Percentiles rank a stretch among this genome's conserved stretches.
Conservation (phyloP, 2,329 filamentous ascomycete species). For the Trichoderma lentiforme region DNA sequence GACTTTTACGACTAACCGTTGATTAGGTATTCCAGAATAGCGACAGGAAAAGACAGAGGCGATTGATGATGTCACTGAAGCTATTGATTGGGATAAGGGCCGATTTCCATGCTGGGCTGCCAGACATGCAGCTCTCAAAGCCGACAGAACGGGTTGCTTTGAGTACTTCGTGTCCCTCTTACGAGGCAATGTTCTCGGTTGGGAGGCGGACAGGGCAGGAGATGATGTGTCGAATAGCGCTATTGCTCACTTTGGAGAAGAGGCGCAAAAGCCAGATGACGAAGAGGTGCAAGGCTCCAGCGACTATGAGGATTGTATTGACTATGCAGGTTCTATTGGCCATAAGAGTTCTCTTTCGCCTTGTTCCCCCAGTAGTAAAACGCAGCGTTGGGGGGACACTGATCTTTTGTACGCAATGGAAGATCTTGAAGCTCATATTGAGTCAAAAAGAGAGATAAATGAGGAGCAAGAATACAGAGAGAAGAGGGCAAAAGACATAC, state of each 20-base stretch:
- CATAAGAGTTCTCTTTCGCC: too few species aligned
- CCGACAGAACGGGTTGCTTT: not conserved
- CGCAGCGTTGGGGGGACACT: not conserved
- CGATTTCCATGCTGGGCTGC: not conserved
- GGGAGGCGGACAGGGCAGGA: not conserved
- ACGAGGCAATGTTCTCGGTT: not conserved
- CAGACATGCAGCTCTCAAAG: not conserved
- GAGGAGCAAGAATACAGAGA: not conserved
- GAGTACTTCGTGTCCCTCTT: not conserved
- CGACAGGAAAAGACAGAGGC: too few species aligned
- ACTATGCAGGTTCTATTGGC: not conserved
- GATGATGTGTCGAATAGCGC: not conserved
- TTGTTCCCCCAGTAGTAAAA: not conserved
- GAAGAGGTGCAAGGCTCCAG: not conserved
- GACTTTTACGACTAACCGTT: too few species aligned
- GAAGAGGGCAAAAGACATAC: not conserved
- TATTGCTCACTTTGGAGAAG: not conserved
- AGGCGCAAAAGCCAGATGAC: not conserved
- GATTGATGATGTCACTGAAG: not conserved
- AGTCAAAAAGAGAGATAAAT: not conserved
- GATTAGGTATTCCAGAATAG: too few species aligned
- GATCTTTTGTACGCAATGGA: not conserved
- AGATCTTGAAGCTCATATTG: not conserved
- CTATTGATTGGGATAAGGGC: too few species aligned
- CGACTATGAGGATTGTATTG: not conserved